Evolutionary conservation across 495 filamentous ascomycete species (phyloP), one percentile per base, ranked within the genome.

Genomic region (Lichenothelia convexa): DNA sequence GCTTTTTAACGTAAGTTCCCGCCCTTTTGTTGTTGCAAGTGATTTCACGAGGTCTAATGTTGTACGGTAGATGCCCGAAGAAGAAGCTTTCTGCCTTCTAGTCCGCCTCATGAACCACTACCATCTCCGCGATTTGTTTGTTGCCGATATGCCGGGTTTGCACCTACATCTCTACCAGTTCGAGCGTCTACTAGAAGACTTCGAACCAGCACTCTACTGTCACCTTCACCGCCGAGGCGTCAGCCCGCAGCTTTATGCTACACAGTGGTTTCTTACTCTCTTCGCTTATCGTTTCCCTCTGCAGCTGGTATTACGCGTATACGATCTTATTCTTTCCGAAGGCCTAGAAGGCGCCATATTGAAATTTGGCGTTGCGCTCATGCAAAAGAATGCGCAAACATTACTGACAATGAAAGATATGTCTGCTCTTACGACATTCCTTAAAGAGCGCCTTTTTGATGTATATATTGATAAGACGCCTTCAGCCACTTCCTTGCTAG

Each of bases 261-360:
- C 89, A 0, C 89, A 95, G 54, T 99, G 89, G 89, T 95, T 95
- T 56, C 71, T 99, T 30, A 99, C 89, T 4, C 68, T 99, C n/a
- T 99, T 99, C 49, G 86, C 89, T 12, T 95, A 99, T 56, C 78
- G 92, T 32, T 99, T 99, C 56, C 89, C 89, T 9, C 65, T 99
- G 6, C 89, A 99, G 51, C 70, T 99, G 2, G 89, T 95, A 16
- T 70, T 99, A 35, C 80, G 89, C 34, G 85, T 99, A 21, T 95
- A 95, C 58, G 89, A 99, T 55, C 66, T 99, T 21, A 85, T 99
- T 30, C 70, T 99, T 22, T 87, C 84, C 45, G 89, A 99, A 58
- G 89, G 89, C 2, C 62, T 99, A 12, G 86, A 87, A 39, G 79
- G 75, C 23, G 74, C 78, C 1, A 87, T 99, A 41, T 62, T 95